Evolutionary conservation across 2,329 filamentous ascomycete species (phyloP).

Genomic region (Calonectria leucothoes): DNA sequence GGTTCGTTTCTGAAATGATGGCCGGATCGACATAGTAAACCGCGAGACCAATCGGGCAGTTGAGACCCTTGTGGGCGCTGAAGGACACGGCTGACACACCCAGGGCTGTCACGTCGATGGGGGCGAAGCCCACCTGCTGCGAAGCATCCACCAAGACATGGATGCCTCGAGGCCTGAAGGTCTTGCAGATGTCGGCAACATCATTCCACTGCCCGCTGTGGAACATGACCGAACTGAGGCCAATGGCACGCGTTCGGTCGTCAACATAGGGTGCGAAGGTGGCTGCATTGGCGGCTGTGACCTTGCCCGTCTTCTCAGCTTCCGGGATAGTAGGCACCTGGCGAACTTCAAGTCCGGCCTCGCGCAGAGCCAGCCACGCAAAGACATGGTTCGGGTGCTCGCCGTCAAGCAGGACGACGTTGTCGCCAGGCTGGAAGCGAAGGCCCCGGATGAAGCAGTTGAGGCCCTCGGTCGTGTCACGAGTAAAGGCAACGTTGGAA

Average conservation of each 20-base stretch:
- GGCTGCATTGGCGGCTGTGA: constrained; percentile 8
- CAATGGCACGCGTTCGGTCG: constrained; percentile 43
- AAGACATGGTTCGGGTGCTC: constrained; percentile 48
- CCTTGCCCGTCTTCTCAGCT: not conserved
- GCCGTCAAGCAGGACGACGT: constrained; percentile 46
- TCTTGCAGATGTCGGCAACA: constrained; percentile 40
- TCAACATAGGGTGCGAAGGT: constrained; percentile 45
- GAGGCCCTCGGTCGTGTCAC: constrained; percentile 48
- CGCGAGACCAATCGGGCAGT: constrained; percentile 45
- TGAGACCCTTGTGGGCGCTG: constrained; percentile 48
- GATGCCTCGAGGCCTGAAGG: constrained; percentile 40
- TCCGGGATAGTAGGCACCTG: constrained; percentile 15
- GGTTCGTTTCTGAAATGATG: constrained; percentile 33
- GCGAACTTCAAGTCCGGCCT: constrained; percentile 43
- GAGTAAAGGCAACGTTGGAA: constrained; percentile 42
- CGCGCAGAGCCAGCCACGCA: constrained; percentile 43
- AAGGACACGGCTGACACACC: constrained; percentile 47
- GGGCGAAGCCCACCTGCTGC: constrained; percentile 47
- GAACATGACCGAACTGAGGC: constrained; percentile 48
- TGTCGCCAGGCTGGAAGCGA: constrained; percentile 42
- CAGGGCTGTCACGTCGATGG: constrained; percentile 39
- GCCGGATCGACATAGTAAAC: constrained; percentile 43
- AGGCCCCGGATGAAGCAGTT: constrained; percentile 42
- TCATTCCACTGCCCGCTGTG: constrained; percentile 48
- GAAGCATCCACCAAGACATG: constrained; percentile 47